Conservation (phyloP, 2,329 filamentous ascomycete species). For the Aureobasidium pullulans region DNA sequence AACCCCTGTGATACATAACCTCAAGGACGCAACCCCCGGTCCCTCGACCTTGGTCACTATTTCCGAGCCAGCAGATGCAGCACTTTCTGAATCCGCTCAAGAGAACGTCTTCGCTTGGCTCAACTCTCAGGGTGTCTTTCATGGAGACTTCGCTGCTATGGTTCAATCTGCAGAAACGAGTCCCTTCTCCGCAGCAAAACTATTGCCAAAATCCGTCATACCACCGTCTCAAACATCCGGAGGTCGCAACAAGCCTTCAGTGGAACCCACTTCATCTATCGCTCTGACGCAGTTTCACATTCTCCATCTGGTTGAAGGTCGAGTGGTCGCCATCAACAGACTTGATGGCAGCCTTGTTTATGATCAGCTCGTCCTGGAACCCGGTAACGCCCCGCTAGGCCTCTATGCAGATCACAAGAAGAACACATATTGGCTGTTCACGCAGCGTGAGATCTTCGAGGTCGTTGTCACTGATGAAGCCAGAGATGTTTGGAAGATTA, state of each 20-base stretch:
- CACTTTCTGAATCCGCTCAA: conserved; percentile 32
- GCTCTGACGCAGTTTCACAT: conserved; percentile 92
- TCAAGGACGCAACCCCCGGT: conserved; percentile 47
- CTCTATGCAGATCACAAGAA: conserved; percentile 86
- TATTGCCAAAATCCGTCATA: conserved; percentile 68
- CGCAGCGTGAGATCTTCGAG: conserved; percentile 83
- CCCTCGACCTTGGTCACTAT: conserved; percentile 67
- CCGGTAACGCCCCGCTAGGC: conserved; percentile 71
- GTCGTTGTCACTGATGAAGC: conserved; percentile 86
- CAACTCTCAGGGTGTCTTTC: conserved; percentile 75
- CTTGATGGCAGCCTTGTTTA: conserved; percentile 81
- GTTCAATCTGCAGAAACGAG: conserved; percentile 49
- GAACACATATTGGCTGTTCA: conserved; percentile 97
- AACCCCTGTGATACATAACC: conserved; percentile 68
- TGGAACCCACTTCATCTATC: conserved; percentile 71
- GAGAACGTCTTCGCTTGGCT: conserved; percentile 88
- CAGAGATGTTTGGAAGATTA: conserved; percentile 88
- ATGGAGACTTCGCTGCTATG: conserved; percentile 61
- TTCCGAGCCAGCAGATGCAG: conserved; percentile 58
- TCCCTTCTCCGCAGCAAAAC: conserved; percentile 68
- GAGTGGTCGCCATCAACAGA: conserved; percentile 78
- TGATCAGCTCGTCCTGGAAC: conserved; percentile 76
- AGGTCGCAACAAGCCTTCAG: conserved; percentile 56
- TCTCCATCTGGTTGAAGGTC: conserved; percentile 70
- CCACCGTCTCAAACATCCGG: conserved; percentile 58